These are phyloP conservation scores for Geranium rotundifolium DNA, from an alignment of 345 rosid genomes.

Conservation along the genomic window DNA sequence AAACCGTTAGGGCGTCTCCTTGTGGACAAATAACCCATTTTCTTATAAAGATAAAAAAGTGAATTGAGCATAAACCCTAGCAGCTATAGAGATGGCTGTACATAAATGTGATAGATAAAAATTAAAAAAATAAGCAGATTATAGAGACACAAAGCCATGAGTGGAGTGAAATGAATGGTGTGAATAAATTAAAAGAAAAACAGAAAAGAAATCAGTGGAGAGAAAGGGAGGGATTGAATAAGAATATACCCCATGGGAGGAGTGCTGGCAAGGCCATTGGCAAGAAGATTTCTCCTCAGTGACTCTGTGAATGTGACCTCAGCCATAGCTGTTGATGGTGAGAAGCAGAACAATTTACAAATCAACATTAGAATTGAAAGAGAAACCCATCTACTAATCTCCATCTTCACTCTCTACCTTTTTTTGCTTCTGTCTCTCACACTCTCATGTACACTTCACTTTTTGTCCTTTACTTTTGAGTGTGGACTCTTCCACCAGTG, in stretches of 20 bases:
- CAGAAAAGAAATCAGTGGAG: not conserved
- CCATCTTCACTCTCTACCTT: not conserved
- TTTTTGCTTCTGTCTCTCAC: too few relatives aligned
- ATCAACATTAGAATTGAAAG: not conserved
- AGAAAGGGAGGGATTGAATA: constrained; percentile 1
- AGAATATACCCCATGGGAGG: constrained; percentile 92
- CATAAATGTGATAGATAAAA: too few relatives aligned
- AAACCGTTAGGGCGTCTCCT: too few relatives aligned
- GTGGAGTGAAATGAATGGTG: not conserved
- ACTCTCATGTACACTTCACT: not conserved
- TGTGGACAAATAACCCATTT: too few relatives aligned
- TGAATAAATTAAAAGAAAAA: not conserved
- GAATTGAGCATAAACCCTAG: too few relatives aligned
- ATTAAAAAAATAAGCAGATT: not conserved
- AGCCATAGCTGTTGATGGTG: constrained; percentile 7
- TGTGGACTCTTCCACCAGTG: too few relatives aligned
- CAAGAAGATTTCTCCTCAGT: constrained; percentile 37
- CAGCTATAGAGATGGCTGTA: too few relatives aligned
- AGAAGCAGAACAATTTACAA: not conserved
- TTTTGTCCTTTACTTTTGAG: too few relatives aligned
- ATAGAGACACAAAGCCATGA: too few relatives aligned
- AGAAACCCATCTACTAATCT: not conserved
- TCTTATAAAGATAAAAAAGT: too few relatives aligned
- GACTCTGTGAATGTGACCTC: constrained; percentile 1
- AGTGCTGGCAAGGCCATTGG: constrained; percentile 56